phyloP scores from a whole-genome alignment of 257 asterid genomes.

The Solanum appendiculatum region DNA sequence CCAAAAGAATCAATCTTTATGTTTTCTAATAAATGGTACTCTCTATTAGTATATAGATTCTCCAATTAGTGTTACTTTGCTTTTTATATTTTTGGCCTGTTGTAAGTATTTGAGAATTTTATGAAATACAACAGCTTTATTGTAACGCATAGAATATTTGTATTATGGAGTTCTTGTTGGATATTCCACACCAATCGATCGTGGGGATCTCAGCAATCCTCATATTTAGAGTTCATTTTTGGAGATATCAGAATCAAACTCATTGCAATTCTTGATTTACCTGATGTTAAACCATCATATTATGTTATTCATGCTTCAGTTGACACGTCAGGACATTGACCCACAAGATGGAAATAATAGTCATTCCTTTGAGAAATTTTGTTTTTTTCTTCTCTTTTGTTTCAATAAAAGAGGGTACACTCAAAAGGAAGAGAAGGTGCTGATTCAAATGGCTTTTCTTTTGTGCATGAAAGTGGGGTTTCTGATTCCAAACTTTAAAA shows the following conservation, averaged over 20 bases:
- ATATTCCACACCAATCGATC: background rate
- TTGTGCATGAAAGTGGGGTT: constrained; percentile 43
- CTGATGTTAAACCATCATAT: background rate
- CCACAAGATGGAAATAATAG: constrained; percentile 16
- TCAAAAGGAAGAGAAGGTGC: constrained; percentile 22
- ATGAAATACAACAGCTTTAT: constrained; percentile 22
- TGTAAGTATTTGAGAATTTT: constrained; percentile 21
- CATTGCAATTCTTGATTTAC: background rate
- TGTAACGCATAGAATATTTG: constrained; percentile 24
- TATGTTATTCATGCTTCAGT: background rate
- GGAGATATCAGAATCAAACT: accelerated
- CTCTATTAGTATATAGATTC: constrained; percentile 6
- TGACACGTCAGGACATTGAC: constrained; percentile 3
- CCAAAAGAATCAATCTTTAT: background rate
- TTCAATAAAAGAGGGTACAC: constrained; percentile 9
- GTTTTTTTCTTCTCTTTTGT: background rate
- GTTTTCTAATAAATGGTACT: constrained; percentile 2
- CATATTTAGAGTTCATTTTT: background rate
- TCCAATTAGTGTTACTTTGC: constrained; percentile 1
- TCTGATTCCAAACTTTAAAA: constrained; percentile 27
- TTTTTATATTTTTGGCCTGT: constrained; percentile 13
- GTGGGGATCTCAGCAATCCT: background rate
- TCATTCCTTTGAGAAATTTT: constrained; percentile 2
- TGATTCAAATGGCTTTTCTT: constrained; percentile 5
- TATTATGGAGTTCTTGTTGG: background rate